These are phyloP conservation scores for Hyphopichia buzzinii DNA, from an alignment of 1,139 yeast genomes.

Conservation along the genomic window DNA sequence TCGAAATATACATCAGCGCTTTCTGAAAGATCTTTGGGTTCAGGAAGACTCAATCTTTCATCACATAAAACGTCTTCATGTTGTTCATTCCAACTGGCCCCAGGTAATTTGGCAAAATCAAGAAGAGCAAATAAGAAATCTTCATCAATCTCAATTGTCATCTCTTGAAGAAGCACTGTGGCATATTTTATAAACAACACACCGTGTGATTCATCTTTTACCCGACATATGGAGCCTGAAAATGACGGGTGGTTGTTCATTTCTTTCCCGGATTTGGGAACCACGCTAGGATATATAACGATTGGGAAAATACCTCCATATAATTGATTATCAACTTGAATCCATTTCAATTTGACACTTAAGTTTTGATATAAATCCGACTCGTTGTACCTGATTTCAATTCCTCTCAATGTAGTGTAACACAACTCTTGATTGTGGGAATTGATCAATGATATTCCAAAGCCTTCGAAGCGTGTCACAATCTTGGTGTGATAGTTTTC, in stretches of 20 bases:
- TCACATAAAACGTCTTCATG: slow-evolving; percentile 60
- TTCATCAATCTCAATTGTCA: slow-evolving; percentile 91
- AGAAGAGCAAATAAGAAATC: slow-evolving; percentile 82
- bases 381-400: slow-evolving; percentile 78
- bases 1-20: slow-evolving; percentile 86
- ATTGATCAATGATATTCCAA: slow-evolving; percentile 84
- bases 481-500: slow-evolving; percentile 65
- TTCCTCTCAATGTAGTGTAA: slow-evolving; percentile 75
- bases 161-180: slow-evolving; percentile 81
- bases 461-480: slow-evolving; percentile 72
- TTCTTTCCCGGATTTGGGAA: slow-evolving; percentile 82
- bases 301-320: slow-evolving; percentile 90
- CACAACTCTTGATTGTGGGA: slow-evolving; percentile 72
- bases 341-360: slow-evolving; percentile 85
- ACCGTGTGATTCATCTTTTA: slow-evolving; percentile 89
- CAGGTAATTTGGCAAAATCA: slow-evolving; percentile 72
- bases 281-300: slow-evolving; percentile 84
- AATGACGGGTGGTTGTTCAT: slow-evolving; percentile 88
- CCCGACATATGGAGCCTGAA: slow-evolving; percentile 78
- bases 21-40: slow-evolving; percentile 58
- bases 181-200: slow-evolving; percentile 89
- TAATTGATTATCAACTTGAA: slow-evolving; percentile 89
- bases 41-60: slow-evolving; percentile 62
- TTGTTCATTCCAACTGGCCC: slow-evolving; percentile 63
- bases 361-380: slow-evolving; percentile 81